These are phyloP conservation scores for Helenozyma baotianmanensis DNA, from an alignment of 805 yeast genomes.

Conservation along the genomic window DNA sequence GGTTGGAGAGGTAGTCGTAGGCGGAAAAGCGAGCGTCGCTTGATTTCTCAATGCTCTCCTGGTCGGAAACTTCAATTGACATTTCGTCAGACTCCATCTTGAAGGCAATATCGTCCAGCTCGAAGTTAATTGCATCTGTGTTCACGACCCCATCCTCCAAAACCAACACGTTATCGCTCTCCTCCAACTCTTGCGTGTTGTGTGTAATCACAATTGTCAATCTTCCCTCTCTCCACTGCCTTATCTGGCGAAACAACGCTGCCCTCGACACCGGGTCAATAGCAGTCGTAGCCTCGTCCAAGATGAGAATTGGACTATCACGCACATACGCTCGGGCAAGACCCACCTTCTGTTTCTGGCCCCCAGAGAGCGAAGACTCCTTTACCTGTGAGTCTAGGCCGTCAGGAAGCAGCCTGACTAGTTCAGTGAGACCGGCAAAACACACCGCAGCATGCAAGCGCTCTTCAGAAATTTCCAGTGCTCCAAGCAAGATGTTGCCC, in stretches of 20 bases:
- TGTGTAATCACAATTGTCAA: slow-evolving; percentile 85
- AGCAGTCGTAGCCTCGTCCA: slow-evolving; percentile 87
- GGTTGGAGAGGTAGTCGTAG: slow-evolving; percentile 18
- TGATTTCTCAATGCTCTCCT: too few species aligned
- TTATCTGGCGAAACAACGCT: slow-evolving; percentile 46
- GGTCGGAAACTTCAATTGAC: too few species aligned
- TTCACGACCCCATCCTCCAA: slow-evolving; percentile 53
- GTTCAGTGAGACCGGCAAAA: slow-evolving; percentile 48
- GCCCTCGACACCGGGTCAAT: slow-evolving; percentile 54
- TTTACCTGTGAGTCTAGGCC: slow-evolving; percentile 55
- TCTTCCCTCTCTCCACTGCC: slow-evolving; percentile 56
- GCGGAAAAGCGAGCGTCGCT: not conserved
- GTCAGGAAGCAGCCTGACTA: slow-evolving; percentile 45
- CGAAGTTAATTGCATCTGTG: too few species aligned
- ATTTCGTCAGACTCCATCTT: too few species aligned
- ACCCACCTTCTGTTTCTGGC: slow-evolving; percentile 81
- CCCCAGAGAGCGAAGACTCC: slow-evolving; percentile 65
- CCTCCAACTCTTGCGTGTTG: slow-evolving; percentile 53
- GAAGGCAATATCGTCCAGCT: too few species aligned
- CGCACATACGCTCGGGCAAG: slow-evolving; percentile 77
- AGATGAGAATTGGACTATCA: slow-evolving; percentile 67
- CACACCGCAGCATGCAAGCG: slow-evolving; percentile 41
- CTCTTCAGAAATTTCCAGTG: slow-evolving; percentile 15
- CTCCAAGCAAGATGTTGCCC: slow-evolving; percentile 14
- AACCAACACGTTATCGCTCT: slow-evolving; percentile 54